Evolutionary conservation across 495 filamentous ascomycete genomes (phyloP), one percentile per base, ranked within the genome.

Genomic region (Cladorrhinum samala): DNA sequence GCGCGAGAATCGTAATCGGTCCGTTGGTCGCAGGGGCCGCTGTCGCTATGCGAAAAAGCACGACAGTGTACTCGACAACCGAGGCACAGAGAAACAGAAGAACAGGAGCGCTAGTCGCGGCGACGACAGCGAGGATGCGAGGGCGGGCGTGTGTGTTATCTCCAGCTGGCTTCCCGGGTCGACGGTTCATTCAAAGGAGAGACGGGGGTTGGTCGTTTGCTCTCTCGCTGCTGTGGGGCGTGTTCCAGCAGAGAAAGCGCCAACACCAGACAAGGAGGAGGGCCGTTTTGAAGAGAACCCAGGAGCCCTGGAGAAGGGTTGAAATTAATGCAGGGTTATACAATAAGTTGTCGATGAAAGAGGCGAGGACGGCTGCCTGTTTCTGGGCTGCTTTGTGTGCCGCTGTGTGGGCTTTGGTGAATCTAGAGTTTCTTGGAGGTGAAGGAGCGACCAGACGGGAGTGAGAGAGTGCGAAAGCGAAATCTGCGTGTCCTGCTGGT

Each of bases 401-500:
- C n/a, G 24, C n/a, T 25, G 46, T 25, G 46, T 44, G 33, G 30
- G 27, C 23, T 25, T 17, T 20, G 47, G 40, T 24, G 16, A n/a
- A n/a, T n/a, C n/a, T n/a, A n/a, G n/a, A n/a, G n/a, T n/a, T n/a
- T n/a, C n/a, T n/a, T n/a, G 30, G 17, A n/a, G 24, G 14, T 52
- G 23, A 9, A 14, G 19, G 18, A 2, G 25, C 3, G 17, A 9
- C 24, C 7, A 41, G 54, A n/a, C 9, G 47, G 44, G 33, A 25
- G 51, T 27, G 25, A 17, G 36, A 30, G 49, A n/a, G 30, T 14
- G 36, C 37, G 14, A 39, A 50, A 27, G 40, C 45, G 54, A 49
- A 51, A 41, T 55, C 52, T 59, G 57, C 41, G 21, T 52, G 36
- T 52, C 53, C 55, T 39, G 50, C 44, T 20, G 51, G 54, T 53